Evolutionary conservation across 2,329 filamentous ascomycete genomes (phyloP), one percentile per base, ranked within the genome.

Genomic region (Magnaporthales sp.): DNA sequence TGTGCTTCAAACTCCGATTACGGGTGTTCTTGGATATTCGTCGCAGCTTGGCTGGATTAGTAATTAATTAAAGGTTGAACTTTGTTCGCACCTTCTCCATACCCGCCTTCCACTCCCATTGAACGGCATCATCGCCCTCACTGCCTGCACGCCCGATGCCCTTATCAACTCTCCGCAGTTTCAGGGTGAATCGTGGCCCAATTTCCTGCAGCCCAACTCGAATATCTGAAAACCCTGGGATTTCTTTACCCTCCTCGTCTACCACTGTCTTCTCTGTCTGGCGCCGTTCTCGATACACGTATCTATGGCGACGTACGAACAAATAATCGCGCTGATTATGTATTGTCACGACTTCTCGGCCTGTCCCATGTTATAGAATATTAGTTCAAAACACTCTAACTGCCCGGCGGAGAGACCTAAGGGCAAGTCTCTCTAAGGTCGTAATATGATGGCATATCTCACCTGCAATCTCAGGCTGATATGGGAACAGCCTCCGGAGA

Each of bases 271-370:
- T 97, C 80, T 98, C 95, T 0, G 89, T 93, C 67, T 87, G 83
- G 11, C 90, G 84, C 81, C 95, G 96, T 68, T 98, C 92, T 15
- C 95, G 86, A 80, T 99, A 97, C 1, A 96, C 86, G 74, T 99
- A 99, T 62, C 95, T 84, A 77, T 98, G 93, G 51, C 93, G 84
- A 5, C 95, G 85, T 65, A 98, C 84, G 76, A 99, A 99, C 72
- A 98, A 95, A 77, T 94, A 98, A 77, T 98, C 94, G 70, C 94
- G 89, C 80, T 97, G 93, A 72, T 97, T 97, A 78, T 97, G 93
- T 65, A 97, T 79, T 0, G 94, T 97, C 9, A 97, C 88, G 1
- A 97, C 93, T 74, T 97, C 93, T 27, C 94, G 83, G 4, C 94
- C 94, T 71, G 90, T 84, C 5, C n/a, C 10, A 51, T 7, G 8